Percentiles rank a stretch among this genome's conserved stretches.
phyloP scores from a whole-genome alignment of 495 filamentous ascomycete genomes.

The Podospora conica region DNA sequence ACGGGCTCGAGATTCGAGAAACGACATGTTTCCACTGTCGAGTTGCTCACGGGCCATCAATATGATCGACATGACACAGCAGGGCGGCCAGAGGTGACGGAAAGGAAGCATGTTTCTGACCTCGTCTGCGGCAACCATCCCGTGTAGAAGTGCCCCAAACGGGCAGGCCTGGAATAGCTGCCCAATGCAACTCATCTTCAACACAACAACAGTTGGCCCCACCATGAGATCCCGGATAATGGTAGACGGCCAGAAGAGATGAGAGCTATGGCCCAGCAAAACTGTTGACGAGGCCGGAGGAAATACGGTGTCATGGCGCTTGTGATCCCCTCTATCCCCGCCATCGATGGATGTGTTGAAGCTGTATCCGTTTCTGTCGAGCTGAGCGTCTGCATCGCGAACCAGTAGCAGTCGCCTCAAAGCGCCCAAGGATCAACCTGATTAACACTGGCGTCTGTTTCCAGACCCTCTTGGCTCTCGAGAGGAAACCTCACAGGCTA shows the following conservation, averaged over 20 bases:
- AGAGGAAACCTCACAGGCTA: background rate
- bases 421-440: background rate
- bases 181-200: background rate
- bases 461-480: background rate
- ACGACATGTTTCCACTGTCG: background rate
- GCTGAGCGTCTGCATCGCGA: background rate
- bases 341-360: background rate
- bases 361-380: background rate
- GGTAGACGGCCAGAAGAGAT: background rate
- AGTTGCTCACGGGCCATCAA: background rate
- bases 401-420: background rate
- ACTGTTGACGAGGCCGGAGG: background rate
- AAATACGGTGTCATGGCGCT: background rate
- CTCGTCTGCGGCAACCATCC: background rate
- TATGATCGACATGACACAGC: background rate
- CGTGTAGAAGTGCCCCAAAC: too few species aligned
- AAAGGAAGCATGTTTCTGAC: slow-evolving; percentile 9
- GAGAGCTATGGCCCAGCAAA: background rate
- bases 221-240: background rate
- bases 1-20: background rate
- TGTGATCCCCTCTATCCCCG: background rate
- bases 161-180: too few species aligned
- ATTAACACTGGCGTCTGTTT: background rate
- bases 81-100: background rate
- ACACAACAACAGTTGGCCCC: background rate